Percentiles rank a stretch among this genome's conserved stretches.
Conservation (phyloP, 768 basidiomycete species). For the Collybia mongolica region DNA sequence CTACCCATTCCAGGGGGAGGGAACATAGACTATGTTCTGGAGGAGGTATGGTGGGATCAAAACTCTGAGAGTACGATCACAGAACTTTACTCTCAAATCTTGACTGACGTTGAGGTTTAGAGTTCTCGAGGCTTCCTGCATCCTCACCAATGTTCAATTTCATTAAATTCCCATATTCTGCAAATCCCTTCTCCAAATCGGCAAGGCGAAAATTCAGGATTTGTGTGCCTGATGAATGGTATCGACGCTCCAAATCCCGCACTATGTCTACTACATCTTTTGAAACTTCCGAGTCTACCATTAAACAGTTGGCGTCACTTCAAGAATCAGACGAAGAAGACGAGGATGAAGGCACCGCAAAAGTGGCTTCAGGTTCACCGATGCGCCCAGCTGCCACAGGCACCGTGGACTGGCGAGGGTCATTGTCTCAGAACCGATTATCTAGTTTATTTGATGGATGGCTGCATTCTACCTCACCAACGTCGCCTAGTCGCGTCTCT, state of each 20-base stretch:
- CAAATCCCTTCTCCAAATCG: slow-evolving; percentile 39
- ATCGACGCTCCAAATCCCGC: slow-evolving; percentile 63
- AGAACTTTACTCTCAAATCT: not conserved
- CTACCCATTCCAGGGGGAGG: slow-evolving; percentile 70
- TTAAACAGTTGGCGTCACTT: slow-evolving; percentile 46
- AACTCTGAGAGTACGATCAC: slow-evolving; percentile 49
- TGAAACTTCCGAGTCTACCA: slow-evolving; percentile 51
- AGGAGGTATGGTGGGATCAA: slow-evolving; percentile 63
- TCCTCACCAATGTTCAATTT: slow-evolving; percentile 43
- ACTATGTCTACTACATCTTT: slow-evolving; percentile 42
- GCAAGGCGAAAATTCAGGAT: slow-evolving; percentile 53
- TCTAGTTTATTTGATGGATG: slow-evolving; percentile 69
- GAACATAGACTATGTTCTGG: slow-evolving; percentile 68
- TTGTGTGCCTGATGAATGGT: slow-evolving; percentile 81
- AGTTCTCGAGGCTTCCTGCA: slow-evolving; percentile 41
- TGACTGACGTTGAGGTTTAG: slow-evolving; percentile 26
- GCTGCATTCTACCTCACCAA: slow-evolving; percentile 48
- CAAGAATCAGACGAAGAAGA: slow-evolving; percentile 43
- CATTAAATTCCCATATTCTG: slow-evolving; percentile 34
- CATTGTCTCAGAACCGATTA: slow-evolving; percentile 57
- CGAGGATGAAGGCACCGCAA: slow-evolving; percentile 65
- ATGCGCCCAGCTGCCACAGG: slow-evolving; percentile 14
- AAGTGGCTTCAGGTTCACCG: slow-evolving; percentile 22
- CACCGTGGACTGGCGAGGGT: slow-evolving; percentile 48
- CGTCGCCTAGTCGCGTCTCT: slow-evolving; percentile 31